Percentiles rank a stretch among this genome's conserved stretches.
phyloP scores from a whole-genome alignment of 2,329 filamentous ascomycete genomes.

The Epichloe amarillans region DNA sequence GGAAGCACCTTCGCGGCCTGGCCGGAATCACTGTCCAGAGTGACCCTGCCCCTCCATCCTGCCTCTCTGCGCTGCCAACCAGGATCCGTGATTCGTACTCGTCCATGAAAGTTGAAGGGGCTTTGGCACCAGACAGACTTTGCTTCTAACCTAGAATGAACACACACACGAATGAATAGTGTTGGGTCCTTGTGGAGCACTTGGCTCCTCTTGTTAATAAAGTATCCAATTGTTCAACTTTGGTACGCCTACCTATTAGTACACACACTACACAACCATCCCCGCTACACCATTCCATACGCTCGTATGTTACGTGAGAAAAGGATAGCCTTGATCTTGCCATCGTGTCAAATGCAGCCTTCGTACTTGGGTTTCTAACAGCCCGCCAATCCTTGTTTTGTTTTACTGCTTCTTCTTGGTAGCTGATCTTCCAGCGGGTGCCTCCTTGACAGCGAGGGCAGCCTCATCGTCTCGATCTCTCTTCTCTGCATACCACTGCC shows the following conservation, averaged over 20 bases:
- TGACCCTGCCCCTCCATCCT: background rate
- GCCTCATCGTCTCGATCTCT: slow-evolving; percentile 75
- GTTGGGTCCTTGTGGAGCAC: background rate
- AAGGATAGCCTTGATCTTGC: background rate
- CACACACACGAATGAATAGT: background rate
- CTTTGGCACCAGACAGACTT: no score
- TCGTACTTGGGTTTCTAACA: background rate
- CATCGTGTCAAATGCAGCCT: background rate
- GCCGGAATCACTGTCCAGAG: slow-evolving; percentile 1
- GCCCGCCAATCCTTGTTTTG: background rate
- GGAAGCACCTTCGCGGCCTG: background rate
- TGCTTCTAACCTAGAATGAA: no score
- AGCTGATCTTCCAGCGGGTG: slow-evolving; percentile 14
- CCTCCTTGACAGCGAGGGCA: slow-evolving; percentile 37
- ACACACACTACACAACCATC: background rate
- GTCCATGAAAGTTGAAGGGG: no score
- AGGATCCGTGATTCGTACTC: no score
- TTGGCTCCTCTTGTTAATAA: background rate
- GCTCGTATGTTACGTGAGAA: background rate
- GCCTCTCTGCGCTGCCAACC: no score
- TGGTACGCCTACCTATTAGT: background rate
- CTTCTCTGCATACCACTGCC: slow-evolving; percentile 96
- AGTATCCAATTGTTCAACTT: background rate
- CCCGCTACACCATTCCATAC: background rate
- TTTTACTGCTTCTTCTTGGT: slow-evolving; percentile 24